Evolutionary conservation across 495 filamentous ascomycete genomes (phyloP).

Genomic region (Neurospora sp.): DNA sequence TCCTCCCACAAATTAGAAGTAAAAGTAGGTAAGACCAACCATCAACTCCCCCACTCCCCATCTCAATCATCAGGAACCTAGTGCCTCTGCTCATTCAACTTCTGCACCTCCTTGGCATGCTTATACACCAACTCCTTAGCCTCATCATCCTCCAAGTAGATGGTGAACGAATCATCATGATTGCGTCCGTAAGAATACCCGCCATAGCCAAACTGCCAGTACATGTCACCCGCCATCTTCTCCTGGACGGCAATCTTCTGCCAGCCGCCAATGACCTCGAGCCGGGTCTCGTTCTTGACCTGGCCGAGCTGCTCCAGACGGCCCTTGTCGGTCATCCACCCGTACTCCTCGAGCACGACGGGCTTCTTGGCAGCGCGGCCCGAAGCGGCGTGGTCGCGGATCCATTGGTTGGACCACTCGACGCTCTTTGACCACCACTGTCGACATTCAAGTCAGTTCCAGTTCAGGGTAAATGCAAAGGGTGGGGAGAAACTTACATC

Average conservation of each 20-base stretch:
- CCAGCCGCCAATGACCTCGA: slow-evolving; percentile 46
- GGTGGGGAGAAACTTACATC: slow-evolving; percentile 8
- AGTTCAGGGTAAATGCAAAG: too few species aligned
- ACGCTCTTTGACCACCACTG: slow-evolving; percentile 15
- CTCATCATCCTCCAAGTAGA: slow-evolving; percentile 31
- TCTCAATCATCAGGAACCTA: background rate
- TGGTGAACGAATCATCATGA: slow-evolving; percentile 48
- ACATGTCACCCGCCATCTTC: slow-evolving; percentile 46
- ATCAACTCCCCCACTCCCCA: background rate
- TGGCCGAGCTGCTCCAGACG: slow-evolving; percentile 24
- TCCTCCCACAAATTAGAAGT: background rate
- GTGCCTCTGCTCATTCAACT: slow-evolving; percentile 11
- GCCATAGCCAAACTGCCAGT: slow-evolving; percentile 55
- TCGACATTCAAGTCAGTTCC: background rate
- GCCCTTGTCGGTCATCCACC: slow-evolving; percentile 33
- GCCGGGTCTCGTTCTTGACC: slow-evolving; percentile 24
- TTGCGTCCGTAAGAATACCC: slow-evolving; percentile 45
- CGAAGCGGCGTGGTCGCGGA: slow-evolving; percentile 47
- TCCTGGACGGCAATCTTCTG: slow-evolving; percentile 43
- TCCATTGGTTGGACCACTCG: slow-evolving; percentile 46
- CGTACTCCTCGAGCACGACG: slow-evolving; percentile 62
- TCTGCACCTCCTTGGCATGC: slow-evolving; percentile 18
- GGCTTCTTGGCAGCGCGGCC: slow-evolving; percentile 51
- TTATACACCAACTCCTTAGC: slow-evolving; percentile 28
- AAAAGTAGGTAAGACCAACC: background rate